Conservation (phyloP, 257 asterid genomes). For the Solanum commersonii region DNA sequence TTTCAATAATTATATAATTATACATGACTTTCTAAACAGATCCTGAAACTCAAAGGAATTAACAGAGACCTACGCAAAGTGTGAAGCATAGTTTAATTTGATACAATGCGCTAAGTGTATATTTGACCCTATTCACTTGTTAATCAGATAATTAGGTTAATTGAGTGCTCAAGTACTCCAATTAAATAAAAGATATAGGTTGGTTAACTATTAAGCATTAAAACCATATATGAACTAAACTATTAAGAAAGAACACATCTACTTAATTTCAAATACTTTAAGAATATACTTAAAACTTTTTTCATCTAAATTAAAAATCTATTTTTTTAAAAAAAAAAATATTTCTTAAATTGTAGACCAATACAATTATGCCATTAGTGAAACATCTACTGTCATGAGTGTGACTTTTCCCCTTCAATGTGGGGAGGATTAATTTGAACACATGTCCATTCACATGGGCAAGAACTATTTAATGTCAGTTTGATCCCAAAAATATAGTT, state of each 20-base stretch:
- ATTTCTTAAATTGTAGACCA: not conserved
- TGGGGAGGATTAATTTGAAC: slow-evolving; percentile 2
- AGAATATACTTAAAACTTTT: not conserved
- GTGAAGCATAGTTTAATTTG: too few species aligned
- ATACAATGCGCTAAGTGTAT: not conserved
- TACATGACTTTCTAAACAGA: too few species aligned
- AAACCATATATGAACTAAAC: not conserved
- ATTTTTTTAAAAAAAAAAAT: too few species aligned
- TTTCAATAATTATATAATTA: too few species aligned
- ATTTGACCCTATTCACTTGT: too few species aligned
- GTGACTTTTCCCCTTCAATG: not conserved
- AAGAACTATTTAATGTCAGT: not conserved
- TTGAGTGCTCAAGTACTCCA: too few species aligned
- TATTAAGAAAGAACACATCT: not conserved
- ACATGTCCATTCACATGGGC: slow-evolving; percentile 11
- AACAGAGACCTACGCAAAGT: too few species aligned
- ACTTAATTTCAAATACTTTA: not conserved
- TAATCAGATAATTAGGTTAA: too few species aligned
- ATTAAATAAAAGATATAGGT: too few species aligned
- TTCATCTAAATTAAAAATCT: not conserved
- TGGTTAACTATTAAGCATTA: too few species aligned
- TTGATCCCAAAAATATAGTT: slow-evolving; percentile 1
- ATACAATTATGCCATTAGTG: not conserved
- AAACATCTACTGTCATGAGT: not conserved
- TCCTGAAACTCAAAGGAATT: too few species aligned